These are phyloP conservation scores for Ceratopteris richardii DNA, from an alignment of 75 land plant genomes.

Conservation along the genomic window DNA sequence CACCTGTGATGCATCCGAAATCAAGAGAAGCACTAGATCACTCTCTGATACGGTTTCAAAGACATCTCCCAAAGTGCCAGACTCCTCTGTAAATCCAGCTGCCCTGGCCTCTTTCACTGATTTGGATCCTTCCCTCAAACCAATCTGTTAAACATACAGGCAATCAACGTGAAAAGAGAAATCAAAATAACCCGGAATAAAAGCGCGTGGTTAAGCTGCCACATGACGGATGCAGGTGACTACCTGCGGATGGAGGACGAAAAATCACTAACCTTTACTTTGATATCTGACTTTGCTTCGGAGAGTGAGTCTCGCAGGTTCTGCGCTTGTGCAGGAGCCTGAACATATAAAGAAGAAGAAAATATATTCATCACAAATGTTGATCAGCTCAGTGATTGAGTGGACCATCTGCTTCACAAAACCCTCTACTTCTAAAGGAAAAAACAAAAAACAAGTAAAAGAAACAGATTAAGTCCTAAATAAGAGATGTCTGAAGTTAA, in stretches of 20 bases:
- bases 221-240: no score
- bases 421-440: no score
- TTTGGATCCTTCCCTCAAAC: constrained; percentile 81
- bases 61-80: constrained; percentile 88
- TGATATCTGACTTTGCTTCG: constrained; percentile 73
- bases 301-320: constrained; percentile 91
- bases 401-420: no score
- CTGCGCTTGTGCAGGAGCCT: constrained; percentile 99
- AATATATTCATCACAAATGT: no score
- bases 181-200: no score
- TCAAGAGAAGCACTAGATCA: constrained; percentile 80
- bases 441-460: no score
- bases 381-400: no score
- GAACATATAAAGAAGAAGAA: background rate
- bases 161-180: no score
- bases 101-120: constrained; percentile 85
- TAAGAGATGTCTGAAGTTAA: no score
- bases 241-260: no score
- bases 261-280: constrained; percentile 66
- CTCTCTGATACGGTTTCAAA: constrained; percentile 79
- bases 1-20: constrained; percentile 97
- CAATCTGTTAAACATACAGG: constrained; percentile 52
- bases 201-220: no score
- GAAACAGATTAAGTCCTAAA: no score
- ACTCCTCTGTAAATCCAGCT: constrained; percentile 92